Conservation (phyloP, 1,139 yeast species). For the Barnettozyma hawaiiensis region DNA sequence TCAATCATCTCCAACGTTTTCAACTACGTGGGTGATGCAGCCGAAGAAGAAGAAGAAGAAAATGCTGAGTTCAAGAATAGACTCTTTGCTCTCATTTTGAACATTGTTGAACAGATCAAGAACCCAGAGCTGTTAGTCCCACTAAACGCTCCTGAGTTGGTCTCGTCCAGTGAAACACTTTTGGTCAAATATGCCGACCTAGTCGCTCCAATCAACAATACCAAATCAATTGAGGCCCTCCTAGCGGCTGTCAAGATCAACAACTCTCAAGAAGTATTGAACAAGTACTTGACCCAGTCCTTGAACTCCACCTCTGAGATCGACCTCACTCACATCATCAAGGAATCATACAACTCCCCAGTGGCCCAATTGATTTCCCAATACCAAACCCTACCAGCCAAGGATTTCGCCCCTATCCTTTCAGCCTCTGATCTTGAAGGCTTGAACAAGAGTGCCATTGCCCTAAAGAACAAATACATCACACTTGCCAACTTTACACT, state of each 20-base stretch:
- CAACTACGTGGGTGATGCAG: constrained; percentile 11
- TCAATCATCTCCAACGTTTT: constrained; percentile 17
- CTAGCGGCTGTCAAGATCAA: constrained; percentile 7
- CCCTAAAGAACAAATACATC: constrained; percentile 18
- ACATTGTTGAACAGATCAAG: constrained; percentile 6
- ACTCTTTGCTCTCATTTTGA: constrained; percentile 8
- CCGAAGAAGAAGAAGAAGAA: no score
- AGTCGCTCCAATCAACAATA: constrained; percentile 9
- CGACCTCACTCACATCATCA: constrained; percentile 13
- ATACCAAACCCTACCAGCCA: constrained; percentile 15
- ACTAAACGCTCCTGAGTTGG: constrained; percentile 3
- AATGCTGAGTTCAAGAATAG: constrained; percentile 9
- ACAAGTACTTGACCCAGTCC: constrained; percentile 13
- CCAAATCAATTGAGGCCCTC: constrained; percentile 9
- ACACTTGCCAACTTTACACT: constrained; percentile 17
- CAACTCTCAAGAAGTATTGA: constrained; percentile 12
- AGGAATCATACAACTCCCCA: constrained; percentile 7
- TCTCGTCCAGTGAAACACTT: constrained; percentile 5
- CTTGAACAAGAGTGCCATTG: constrained; percentile 11
- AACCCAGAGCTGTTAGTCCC: constrained; percentile 5
- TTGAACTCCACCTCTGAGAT: constrained; percentile 16
- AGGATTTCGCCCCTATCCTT: constrained; percentile 13
- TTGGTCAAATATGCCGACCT: constrained; percentile 10
- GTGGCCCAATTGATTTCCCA: constrained; percentile 14
- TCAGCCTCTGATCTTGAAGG: not conserved